Conservation (phyloP, 768 basidiomycete species). For the Gyrodon lividus region DNA sequence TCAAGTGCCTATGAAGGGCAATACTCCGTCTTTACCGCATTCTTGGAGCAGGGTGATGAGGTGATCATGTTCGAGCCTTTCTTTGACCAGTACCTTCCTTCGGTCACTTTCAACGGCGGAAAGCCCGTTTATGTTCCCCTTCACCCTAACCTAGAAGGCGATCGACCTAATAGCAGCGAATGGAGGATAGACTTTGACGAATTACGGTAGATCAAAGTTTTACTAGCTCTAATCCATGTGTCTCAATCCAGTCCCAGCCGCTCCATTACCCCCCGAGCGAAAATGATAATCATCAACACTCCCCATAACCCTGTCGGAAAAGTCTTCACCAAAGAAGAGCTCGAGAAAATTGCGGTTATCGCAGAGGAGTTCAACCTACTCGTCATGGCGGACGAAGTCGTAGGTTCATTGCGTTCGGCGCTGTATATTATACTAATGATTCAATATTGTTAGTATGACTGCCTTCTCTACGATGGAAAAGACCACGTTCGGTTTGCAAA, state of each 20-base stretch:
- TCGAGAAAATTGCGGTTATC: slow-evolving; percentile 80
- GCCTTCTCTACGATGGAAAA: slow-evolving; percentile 82
- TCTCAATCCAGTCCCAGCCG: slow-evolving; percentile 42
- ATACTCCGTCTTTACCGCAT: slow-evolving; percentile 91
- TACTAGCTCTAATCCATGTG: neutral
- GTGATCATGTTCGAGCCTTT: slow-evolving; percentile 99
- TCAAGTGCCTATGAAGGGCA: slow-evolving; percentile 55
- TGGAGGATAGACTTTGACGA: slow-evolving; percentile 93
- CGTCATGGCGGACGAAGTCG: slow-evolving; percentile 96
- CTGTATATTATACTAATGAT: neutral
- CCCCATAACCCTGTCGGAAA: slow-evolving; percentile 99
- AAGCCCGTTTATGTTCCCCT: slow-evolving; percentile 93
- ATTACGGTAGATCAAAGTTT: slow-evolving; percentile 53
- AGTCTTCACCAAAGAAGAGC: slow-evolving; percentile 82
- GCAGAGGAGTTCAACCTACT: slow-evolving; percentile 92
- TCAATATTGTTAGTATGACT: slow-evolving; percentile 70
- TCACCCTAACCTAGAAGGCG: slow-evolving; percentile 68
- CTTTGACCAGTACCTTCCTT: slow-evolving; percentile 94
- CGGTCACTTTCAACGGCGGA: slow-evolving; percentile 92
- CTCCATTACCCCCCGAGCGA: slow-evolving; percentile 85
- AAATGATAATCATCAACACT: slow-evolving; percentile 94
- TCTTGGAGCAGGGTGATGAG: slow-evolving; percentile 90
- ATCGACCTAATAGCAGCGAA: slow-evolving; percentile 60
- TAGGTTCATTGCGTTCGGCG: slow-evolving; percentile 36
- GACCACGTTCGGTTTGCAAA: slow-evolving; percentile 91